Percentiles rank a stretch among this genome's conserved stretches.
These are phyloP conservation scores for Ophiocordyceps camponoti-saundersi DNA, from an alignment of 2,329 filamentous ascomycete genomes.

Conservation along the genomic window DNA sequence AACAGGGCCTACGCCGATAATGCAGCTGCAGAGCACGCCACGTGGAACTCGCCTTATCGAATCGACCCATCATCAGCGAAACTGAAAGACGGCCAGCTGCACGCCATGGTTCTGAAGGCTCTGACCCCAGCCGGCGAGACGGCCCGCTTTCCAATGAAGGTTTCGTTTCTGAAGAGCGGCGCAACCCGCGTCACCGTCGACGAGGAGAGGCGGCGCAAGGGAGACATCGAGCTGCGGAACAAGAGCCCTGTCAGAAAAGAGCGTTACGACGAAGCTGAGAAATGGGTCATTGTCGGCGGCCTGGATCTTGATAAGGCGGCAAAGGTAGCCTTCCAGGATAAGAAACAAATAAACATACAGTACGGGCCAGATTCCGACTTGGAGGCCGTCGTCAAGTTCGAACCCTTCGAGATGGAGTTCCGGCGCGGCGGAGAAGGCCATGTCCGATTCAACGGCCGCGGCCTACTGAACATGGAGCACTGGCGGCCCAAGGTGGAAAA, in stretches of 20 bases:
- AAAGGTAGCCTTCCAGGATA: constrained; percentile 46
- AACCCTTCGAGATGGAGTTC: constrained; percentile 76
- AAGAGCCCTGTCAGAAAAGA: constrained; percentile 76
- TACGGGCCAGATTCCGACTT: constrained; percentile 65
- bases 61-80: constrained; percentile 55
- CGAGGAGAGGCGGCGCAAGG: constrained; percentile 77
- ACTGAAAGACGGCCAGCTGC: constrained; percentile 65
- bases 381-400: constrained; percentile 68
- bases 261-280: constrained; percentile 79
- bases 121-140: constrained; percentile 45
- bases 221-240: constrained; percentile 75
- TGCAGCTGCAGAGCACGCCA: constrained; percentile 43
- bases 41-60: constrained; percentile 68
- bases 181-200: constrained; percentile 77
- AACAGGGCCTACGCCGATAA: constrained; percentile 81
- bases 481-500: constrained; percentile 77
- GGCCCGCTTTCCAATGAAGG: constrained; percentile 63
- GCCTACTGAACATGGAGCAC: constrained; percentile 83
- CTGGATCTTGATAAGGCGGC: constrained; percentile 56
- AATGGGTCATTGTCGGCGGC: constrained; percentile 75
- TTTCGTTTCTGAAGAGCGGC: constrained; percentile 82
- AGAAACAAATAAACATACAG: constrained; percentile 53
- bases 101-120: constrained; percentile 68
- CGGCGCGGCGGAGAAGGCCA: constrained; percentile 67
- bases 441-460: constrained; percentile 78